Percentiles rank a stretch among this genome's conserved stretches.
These are phyloP conservation scores for Penicillium sp. DNA, from an alignment of 2,329 filamentous ascomycete genomes.

Conservation along the genomic window DNA sequence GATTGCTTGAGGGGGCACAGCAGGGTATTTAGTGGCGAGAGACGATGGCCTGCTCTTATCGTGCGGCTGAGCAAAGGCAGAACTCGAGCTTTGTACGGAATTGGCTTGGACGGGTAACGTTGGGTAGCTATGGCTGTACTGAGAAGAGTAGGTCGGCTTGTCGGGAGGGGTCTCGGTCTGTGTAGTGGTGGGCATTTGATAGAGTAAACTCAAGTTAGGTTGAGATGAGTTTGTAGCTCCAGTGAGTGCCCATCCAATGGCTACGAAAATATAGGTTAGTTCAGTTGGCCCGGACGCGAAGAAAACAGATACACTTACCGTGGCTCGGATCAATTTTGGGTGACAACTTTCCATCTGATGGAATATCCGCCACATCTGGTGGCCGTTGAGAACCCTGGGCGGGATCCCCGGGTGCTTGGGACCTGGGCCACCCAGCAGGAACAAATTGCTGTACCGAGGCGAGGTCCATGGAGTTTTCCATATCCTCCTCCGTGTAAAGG, in stretches of 20 bases:
- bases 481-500: slow-evolving; percentile 66
- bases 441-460: slow-evolving; percentile 50
- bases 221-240: slow-evolving; percentile 81
- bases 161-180: slow-evolving; percentile 23
- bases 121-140: slow-evolving; percentile 30
- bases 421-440: slow-evolving; percentile 48
- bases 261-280: slow-evolving; percentile 44
- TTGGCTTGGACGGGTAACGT: slow-evolving; percentile 22
- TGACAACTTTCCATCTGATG: slow-evolving; percentile 36
- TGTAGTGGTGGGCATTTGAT: slow-evolving; percentile 53
- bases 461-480: slow-evolving; percentile 62
- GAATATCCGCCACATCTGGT: slow-evolving; percentile 25
- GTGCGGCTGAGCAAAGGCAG: slow-evolving; percentile 28
- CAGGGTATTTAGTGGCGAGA: slow-evolving; percentile 25
- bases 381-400: slow-evolving; percentile 18
- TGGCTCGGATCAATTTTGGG: slow-evolving; percentile 49
- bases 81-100: slow-evolving; percentile 16
- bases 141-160: slow-evolving; percentile 29
- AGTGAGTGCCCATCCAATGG: slow-evolving; percentile 81
- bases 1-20: slow-evolving; percentile 41
- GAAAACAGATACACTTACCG: slow-evolving; percentile 37
- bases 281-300: background rate
- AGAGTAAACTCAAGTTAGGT: slow-evolving; percentile 76
- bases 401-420: slow-evolving; percentile 31
- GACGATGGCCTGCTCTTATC: slow-evolving; percentile 18